Evolutionary conservation across 352 stramenopile genomes (phyloP), one percentile per base, ranked within the genome.

Genomic region (Phytophthora brassicae): DNA sequence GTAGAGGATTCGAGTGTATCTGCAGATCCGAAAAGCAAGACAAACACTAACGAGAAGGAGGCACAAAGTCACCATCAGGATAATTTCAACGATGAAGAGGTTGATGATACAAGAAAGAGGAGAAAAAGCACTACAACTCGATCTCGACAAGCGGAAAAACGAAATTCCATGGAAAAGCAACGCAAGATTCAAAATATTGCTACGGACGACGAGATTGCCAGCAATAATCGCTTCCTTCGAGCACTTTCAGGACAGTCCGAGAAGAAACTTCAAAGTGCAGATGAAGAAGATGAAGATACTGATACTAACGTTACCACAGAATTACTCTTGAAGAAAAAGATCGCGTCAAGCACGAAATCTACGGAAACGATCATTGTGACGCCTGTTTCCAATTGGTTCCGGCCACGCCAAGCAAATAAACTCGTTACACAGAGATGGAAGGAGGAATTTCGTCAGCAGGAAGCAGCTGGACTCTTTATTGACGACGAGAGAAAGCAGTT

Each of bases 161-260:
- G 74, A 5, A 62, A 83, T 41, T 43, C 77, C 1, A 51, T 74
- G 14, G 77, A 84, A 48, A 58, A 72, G 22, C 68, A 81, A 43
- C 77, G 77, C 22, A 68, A 72, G 23, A 41, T 19, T 7, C 41
- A 52, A 0, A 60, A 75, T 2, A 19, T 74, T 14, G 31, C 64
- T 19, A 64, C 64, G 31, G 49, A 51, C 1, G n/a, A n/a, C 64
- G 53, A 19, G 48, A 59, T 16, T 66, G 68, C 8, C 53, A 75
- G 60, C 28, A 82, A 81, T 64, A 89, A 89, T 36, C 75, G 79
- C 31, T 89, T 89, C 47, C 51, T 89, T 31, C 73, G 68, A 12
- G 70, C 68, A 13, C 58, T 76, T 28, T 69, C 70, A 14, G 56
- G 46, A n/a, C 60, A 50, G 12, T 24, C 7, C 31, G 47, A 36